phyloP scores from a whole-genome alignment of 2,329 filamentous ascomycete species.

The Ceratocystis eucalypticola region DNA sequence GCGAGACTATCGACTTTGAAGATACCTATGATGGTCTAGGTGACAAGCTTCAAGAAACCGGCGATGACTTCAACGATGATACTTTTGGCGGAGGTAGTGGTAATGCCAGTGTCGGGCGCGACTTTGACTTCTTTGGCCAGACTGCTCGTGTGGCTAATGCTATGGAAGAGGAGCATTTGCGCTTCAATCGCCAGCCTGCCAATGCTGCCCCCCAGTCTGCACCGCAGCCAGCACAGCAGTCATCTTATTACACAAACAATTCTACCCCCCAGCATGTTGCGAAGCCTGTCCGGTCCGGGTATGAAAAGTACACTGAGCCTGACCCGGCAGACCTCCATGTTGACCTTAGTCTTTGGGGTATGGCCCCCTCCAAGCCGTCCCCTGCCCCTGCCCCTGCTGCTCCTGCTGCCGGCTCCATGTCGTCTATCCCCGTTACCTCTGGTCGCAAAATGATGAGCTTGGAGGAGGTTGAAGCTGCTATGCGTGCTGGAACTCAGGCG shows the following conservation, averaged over 20 bases:
- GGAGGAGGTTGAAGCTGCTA: constrained; percentile 90
- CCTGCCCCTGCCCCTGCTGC: constrained; percentile 25
- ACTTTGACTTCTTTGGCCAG: constrained; percentile 93
- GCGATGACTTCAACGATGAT: constrained; percentile 93
- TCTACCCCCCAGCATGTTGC: constrained; percentile 24
- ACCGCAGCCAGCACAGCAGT: constrained; percentile 28
- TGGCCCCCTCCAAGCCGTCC: constrained; percentile 41
- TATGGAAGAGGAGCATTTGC: constrained; percentile 80
- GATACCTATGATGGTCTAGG: constrained; percentile 95
- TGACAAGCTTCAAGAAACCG: constrained; percentile 77
- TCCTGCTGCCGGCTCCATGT: neutral
- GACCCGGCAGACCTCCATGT: constrained; percentile 83
- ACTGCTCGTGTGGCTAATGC: constrained; percentile 77
- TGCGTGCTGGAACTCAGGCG: constrained; percentile 46
- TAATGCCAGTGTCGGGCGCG: constrained; percentile 56
- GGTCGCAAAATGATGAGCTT: constrained; percentile 80
- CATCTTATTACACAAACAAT: constrained; percentile 14
- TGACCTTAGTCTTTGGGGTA: constrained; percentile 85
- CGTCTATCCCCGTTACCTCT: constrained; percentile 22
- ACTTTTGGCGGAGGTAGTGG: constrained; percentile 56
- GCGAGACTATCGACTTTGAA: constrained; percentile 64
- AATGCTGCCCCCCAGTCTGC: constrained; percentile 24
- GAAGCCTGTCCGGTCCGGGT: constrained; percentile 63
- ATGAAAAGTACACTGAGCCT: constrained; percentile 78
- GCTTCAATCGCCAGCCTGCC: constrained; percentile 58